Evolutionary conservation across 805 yeast genomes (phyloP).

Genomic region (Kodamaea lidongshanica): DNA sequence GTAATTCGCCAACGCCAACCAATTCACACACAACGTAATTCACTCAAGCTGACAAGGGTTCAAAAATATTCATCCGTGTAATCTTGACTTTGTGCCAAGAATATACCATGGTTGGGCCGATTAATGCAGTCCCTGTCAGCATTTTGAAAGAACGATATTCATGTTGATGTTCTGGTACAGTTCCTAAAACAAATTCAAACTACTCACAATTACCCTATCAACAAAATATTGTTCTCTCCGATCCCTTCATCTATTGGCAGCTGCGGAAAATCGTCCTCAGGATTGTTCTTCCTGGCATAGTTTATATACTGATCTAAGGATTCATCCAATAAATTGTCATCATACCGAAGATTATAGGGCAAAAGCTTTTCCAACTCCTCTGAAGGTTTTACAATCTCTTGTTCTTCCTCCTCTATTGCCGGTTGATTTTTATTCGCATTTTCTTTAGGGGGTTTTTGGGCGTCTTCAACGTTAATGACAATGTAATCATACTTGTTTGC

Average conservation of each 20-base stretch:
- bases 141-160: no score
- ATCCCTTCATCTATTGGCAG: slow-evolving; percentile 17
- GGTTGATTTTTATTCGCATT: slow-evolving; percentile 1
- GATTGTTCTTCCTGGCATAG: slow-evolving; percentile 7
- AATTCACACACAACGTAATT: no score
- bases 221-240: slow-evolving; percentile 20
- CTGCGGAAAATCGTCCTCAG: slow-evolving; percentile 2
- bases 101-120: no score
- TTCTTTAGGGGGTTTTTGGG: slow-evolving; percentile 8
- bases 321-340: slow-evolving; percentile 19
- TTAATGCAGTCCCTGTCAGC: no score
- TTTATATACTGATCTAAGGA: slow-evolving; percentile 20
- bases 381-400: slow-evolving; percentile 15
- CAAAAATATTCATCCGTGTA: no score
- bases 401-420: slow-evolving; percentile 8
- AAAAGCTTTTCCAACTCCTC: slow-evolving; percentile 18
- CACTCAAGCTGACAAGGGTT: no score
- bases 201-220: no score
- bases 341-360: slow-evolving; percentile 31
- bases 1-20: no score
- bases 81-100: no score
- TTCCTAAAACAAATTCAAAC: no score
- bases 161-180: no score
- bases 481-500: slow-evolving; percentile 27
- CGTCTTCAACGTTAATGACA: slow-evolving; percentile 20